Conservation (phyloP, 306 rosid species). For the Corylus avellana region DNA sequence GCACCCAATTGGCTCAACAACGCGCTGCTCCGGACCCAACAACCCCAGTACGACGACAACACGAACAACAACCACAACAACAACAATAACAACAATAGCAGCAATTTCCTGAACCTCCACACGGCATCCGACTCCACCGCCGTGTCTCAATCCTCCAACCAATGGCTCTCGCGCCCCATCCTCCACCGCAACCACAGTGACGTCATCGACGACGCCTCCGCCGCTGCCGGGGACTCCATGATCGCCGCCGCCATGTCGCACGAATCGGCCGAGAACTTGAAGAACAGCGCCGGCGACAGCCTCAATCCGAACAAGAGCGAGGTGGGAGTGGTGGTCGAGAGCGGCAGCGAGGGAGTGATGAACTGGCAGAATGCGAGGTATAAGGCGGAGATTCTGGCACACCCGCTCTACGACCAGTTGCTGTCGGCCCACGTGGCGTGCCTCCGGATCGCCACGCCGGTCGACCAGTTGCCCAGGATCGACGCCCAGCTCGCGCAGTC, state of each 20-base stretch:
- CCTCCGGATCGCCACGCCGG: conserved; percentile 95
- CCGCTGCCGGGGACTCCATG: conserved; percentile 49
- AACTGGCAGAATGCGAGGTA: conserved; percentile 83
- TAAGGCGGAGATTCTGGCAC: conserved; percentile 82
- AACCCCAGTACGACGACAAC: conserved; percentile 42
- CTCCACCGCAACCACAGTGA: conserved; percentile 83
- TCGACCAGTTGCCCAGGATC: conserved; percentile 93
- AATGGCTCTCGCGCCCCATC: conserved; percentile 72
- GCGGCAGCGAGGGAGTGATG: conserved; percentile 49
- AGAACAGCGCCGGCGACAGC: conserved; percentile 26
- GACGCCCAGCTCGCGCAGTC: conserved; percentile 94
- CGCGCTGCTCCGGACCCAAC: conserved; percentile 84
- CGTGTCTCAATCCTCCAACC: conserved; percentile 58
- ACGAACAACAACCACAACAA: conserved; percentile 6
- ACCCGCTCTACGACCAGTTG: conserved; percentile 86
- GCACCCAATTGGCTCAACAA: conserved; percentile 96
- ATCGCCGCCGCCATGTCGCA: conserved; percentile 57
- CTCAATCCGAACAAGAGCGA: conserved; percentile 40
- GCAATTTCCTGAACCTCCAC: conserved; percentile 86
- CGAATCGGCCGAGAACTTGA: conserved; percentile 51
- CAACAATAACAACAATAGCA: background rate
- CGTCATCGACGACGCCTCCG: conserved; percentile 55
- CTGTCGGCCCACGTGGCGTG: conserved; percentile 95
- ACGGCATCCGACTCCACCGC: conserved; percentile 61
- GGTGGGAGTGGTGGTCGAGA: conserved; percentile 35